phyloP scores from a whole-genome alignment of 306 rosid species.

The Acmispon strigosus region DNA sequence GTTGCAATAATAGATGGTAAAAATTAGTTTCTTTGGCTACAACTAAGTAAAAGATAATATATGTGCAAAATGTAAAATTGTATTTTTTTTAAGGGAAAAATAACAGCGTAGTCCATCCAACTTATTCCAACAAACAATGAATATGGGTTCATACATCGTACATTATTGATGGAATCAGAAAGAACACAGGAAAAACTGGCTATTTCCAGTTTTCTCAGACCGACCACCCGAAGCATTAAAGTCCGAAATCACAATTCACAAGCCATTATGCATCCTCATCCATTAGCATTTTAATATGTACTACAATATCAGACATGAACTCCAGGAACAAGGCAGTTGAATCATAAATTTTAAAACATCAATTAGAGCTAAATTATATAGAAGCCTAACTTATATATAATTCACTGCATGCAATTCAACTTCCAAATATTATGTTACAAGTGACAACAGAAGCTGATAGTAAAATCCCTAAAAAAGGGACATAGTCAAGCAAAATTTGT shows the following conservation, averaged over 20 bases:
- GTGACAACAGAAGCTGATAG: not conserved
- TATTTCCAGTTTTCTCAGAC: not conserved
- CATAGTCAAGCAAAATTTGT: not conserved
- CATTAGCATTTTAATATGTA: not conserved
- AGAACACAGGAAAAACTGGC: not conserved
- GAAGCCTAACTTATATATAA: not conserved
- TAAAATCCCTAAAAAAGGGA: not conserved
- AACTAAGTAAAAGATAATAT: not conserved
- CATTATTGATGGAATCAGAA: not conserved
- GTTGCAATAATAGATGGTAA: not conserved
- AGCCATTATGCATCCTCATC: not conserved
- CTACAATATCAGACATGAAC: not conserved
- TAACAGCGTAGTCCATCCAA: not conserved
- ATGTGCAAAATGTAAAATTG: not conserved
- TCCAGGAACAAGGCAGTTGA: not conserved
- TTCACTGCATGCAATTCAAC: not conserved
- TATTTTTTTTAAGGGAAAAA: not conserved
- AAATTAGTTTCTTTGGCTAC: not conserved
- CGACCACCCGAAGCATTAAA: not conserved
- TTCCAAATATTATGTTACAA: not conserved
- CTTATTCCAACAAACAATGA: not conserved
- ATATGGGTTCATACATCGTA: not conserved
- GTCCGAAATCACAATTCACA: not conserved
- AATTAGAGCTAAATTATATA: not conserved
- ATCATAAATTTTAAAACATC: not conserved